Base-by-base conservation (phyloP, 306 rosid species). In the Begonia fuchsioides region DNA sequence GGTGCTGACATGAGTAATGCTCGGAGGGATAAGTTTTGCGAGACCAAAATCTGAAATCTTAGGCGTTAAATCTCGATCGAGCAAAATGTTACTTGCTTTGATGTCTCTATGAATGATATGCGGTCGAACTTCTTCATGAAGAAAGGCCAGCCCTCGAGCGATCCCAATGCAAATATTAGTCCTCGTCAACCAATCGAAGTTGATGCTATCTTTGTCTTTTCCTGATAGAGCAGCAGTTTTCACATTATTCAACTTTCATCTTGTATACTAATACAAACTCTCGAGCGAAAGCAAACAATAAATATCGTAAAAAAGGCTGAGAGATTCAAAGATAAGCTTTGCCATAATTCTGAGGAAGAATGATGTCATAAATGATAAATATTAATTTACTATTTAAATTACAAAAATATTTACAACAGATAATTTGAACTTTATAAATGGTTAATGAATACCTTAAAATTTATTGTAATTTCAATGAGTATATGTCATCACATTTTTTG, bases 1-100 rank as follows among this genome's bases (percentile, higher is more conserved):
- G n/a, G 98, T 90, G 67, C 96, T 90, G 52, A 85, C 83, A 15
- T 90, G 98, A 66, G 94, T 74, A 72, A 74, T 55, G 60, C 83
- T 76, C 17, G 96, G 55, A 3, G 98, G 94, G 54, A 90, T 65
- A 43, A 90, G 94, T 68, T 82, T 90, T 40, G 98, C 98, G 11
- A 90, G 98, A 18, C 98, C 98, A 47, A 90, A 90, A 72, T 90
- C 98, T 17, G 98, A 77, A 61, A 90, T 90, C 61, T 75, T 90
- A 32, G 98, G 94, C 11, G 70, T 59, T 18, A 90, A 76, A 53
- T 81, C 76, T 61, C 53, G 64, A 59, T 82, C 93, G 12, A 90
- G 96, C 38, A 90, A 83, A 67, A 90, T 90, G 47, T 90, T 90
- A 79, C 98, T 90, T 7, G 98, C 95, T 77, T 90, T 90, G 68